phyloP scores from a whole-genome alignment of 2,329 filamentous ascomycete genomes.

The Elsinoe ampelina region DNA sequence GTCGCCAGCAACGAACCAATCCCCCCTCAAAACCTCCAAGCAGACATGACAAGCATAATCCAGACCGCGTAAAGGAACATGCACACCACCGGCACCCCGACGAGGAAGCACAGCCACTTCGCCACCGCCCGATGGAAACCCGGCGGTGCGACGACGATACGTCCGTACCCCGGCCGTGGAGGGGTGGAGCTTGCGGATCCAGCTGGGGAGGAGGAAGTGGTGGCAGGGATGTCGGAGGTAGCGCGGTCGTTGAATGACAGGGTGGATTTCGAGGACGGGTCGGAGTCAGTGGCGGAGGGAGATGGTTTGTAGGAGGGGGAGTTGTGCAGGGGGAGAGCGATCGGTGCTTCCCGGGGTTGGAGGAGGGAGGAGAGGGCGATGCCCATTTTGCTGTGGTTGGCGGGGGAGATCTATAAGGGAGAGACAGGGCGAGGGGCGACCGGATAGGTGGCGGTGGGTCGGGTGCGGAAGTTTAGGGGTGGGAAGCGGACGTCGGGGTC shows the following conservation, averaged over 20 bases:
- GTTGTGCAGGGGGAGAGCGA: not conserved
- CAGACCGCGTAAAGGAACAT: not conserved
- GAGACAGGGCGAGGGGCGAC: too few species aligned
- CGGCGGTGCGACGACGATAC: not conserved
- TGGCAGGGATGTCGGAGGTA: not conserved
- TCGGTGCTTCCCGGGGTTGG: not conserved
- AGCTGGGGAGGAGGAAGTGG: not conserved
- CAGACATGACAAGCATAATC: not conserved
- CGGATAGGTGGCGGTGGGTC: too few species aligned
- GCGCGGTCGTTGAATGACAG: not conserved
- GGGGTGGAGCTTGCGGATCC: not conserved
- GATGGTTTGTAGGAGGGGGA: too few species aligned
- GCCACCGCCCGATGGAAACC: not conserved
- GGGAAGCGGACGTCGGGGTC: too few species aligned
- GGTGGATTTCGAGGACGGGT: too few species aligned
- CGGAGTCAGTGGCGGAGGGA: too few species aligned
- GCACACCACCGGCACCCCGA: not conserved
- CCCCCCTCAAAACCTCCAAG: not conserved
- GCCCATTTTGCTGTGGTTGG: not conserved
- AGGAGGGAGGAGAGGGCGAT: not conserved
- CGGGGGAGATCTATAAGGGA: too few species aligned
- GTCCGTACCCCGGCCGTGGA: not conserved
- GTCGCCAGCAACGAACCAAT: too few species aligned
- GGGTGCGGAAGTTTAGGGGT: too few species aligned
- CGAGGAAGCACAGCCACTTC: not conserved